Percentiles rank a stretch among this genome's conserved stretches.
These are phyloP conservation scores for Borovskyia barvae DNA, from an alignment of 208 protist genomes.

Conservation along the genomic window DNA sequence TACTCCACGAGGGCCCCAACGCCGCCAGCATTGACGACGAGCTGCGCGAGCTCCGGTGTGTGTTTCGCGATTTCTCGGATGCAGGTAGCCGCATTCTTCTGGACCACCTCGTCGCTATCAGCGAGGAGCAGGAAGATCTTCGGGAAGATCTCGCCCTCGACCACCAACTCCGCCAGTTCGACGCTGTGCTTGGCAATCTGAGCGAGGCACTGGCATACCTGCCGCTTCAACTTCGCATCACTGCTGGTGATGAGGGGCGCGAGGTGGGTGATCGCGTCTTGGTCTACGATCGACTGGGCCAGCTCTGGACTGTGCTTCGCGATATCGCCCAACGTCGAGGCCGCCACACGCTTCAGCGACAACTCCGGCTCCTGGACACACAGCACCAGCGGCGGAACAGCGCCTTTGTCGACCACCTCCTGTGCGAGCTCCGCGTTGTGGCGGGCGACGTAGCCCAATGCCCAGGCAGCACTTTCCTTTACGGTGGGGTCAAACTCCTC, in stretches of 20 bases:
- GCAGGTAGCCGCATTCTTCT: constrained; percentile 97
- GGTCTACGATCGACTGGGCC: constrained; percentile 95
- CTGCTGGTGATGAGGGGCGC: constrained; percentile 94
- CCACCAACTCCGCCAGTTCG: constrained; percentile 98
- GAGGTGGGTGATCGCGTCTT: constrained; percentile 95
- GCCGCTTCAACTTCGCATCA: constrained; percentile 96
- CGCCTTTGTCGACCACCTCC: constrained; percentile 96
- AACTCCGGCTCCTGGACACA: constrained; percentile 98
- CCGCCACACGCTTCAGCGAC: constrained; percentile 95
- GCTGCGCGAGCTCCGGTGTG: constrained; percentile 96
- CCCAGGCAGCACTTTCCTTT: constrained; percentile 98
- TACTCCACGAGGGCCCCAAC: constrained; percentile 98
- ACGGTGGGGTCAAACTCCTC: constrained; percentile 98
- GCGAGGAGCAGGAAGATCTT: constrained; percentile 95
- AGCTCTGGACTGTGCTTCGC: constrained; percentile 95
- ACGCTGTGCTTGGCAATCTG: constrained; percentile 98
- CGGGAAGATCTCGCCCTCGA: constrained; percentile 98
- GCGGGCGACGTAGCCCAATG: constrained; percentile 97
- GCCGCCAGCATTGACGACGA: constrained; percentile 97
- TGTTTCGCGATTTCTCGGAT: constrained; percentile 98
- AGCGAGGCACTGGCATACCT: constrained; percentile 94
- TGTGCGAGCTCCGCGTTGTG: constrained; percentile 93
- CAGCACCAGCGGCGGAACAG: constrained; percentile 95
- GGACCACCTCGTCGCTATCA: constrained; percentile 94
- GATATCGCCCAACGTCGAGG: constrained; percentile 95